Evolutionary conservation across 768 basidiomycete species (phyloP).

Genomic region (Tulasnella sp.): DNA sequence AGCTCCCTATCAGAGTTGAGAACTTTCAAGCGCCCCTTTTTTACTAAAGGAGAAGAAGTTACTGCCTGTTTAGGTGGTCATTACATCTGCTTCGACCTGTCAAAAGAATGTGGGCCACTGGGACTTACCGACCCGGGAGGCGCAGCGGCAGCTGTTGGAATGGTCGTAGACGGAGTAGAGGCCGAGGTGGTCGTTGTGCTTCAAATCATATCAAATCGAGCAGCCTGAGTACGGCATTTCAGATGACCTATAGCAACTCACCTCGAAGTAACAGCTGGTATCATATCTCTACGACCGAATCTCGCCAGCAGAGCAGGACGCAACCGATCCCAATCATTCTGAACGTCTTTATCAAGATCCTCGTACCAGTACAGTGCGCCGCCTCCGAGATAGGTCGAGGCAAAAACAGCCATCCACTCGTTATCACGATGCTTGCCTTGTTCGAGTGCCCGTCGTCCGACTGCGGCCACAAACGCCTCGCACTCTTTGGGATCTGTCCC

Average conservation of each 20-base stretch:
- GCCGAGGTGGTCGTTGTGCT: not conserved
- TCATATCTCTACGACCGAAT: not conserved
- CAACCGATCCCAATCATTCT: conserved; percentile 13
- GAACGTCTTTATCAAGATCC: not conserved
- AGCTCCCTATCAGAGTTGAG: not conserved
- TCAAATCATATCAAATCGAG: not conserved
- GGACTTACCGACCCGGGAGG: not conserved
- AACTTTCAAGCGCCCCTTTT: not conserved
- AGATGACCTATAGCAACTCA: not conserved
- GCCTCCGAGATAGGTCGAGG: not conserved
- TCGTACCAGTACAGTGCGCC: conserved; percentile 20
- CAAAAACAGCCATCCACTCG: conserved; percentile 15
- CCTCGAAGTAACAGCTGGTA: not conserved
- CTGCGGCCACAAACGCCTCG: not conserved
- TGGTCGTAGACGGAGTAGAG: not conserved
- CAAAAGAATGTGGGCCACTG: too few relatives aligned
- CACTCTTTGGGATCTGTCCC: not conserved
- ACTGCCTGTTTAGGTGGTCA: too few relatives aligned
- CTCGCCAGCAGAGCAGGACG: not conserved
- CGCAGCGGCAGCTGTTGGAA: not conserved
- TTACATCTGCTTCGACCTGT: too few relatives aligned
- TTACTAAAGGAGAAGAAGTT: not conserved
- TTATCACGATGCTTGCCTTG: conserved; percentile 15
- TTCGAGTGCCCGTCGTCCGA: not conserved
- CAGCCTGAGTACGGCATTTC: not conserved